Evolutionary conservation across 2,329 filamentous ascomycete genomes (phyloP).

Genomic region (Aspergillus floridensis): DNA sequence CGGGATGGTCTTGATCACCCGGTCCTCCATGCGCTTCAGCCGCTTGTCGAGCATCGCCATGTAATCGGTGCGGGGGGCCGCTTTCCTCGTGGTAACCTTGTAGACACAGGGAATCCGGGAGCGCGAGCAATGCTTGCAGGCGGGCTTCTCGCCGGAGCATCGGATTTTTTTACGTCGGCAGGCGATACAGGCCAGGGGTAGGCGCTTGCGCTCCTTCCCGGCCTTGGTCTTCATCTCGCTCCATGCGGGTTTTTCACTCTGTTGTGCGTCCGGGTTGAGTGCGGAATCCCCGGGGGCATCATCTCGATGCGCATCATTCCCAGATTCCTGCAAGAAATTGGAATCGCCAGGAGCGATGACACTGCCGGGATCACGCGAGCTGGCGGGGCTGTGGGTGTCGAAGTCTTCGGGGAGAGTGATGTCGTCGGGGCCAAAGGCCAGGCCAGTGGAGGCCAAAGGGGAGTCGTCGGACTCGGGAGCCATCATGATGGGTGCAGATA

Average conservation of each 20-base stretch:
- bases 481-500: constrained; percentile 41
- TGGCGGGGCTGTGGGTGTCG: constrained; percentile 35
- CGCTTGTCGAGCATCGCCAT: constrained; percentile 99
- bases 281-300: constrained; percentile 21
- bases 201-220: constrained; percentile 88
- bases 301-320: constrained; percentile 21
- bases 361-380: constrained; percentile 36
- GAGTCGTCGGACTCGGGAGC: constrained; percentile 34
- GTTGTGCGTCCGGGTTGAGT: constrained; percentile 35
- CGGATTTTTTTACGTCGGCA: constrained; percentile 97
- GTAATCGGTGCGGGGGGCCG: constrained; percentile 91
- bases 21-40: constrained; percentile 94
- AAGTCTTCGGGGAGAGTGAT: constrained; percentile 30
- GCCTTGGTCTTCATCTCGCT: constrained; percentile 86
- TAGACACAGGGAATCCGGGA: constrained; percentile 95
- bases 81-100: constrained; percentile 92
- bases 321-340: constrained; percentile 18
- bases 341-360: constrained; percentile 25
- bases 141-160: constrained; percentile 95
- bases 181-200: constrained; percentile 91
- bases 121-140: constrained; percentile 91
- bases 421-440: constrained; percentile 28
- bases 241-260: constrained; percentile 64
- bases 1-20: constrained; percentile 92
- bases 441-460: constrained; percentile 27